A percentile compares a stretch with the other conserved stretches of the same genome.
Evolutionary conservation across 2,329 filamentous ascomycete species (phyloP).

Genomic region (Colletotrichum musae): DNA sequence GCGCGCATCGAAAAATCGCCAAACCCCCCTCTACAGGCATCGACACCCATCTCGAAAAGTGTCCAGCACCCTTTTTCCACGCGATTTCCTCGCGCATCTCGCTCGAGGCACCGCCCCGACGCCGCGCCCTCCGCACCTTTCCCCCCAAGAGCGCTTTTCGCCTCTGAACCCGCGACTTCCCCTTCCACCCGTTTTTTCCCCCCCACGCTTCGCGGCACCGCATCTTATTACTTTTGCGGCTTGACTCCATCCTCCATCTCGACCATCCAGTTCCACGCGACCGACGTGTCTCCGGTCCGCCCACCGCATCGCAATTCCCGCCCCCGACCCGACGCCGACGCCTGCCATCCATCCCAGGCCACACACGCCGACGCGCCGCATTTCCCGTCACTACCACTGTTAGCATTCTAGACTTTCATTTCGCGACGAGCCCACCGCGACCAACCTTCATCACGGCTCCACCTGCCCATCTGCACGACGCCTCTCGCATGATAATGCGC

Average conservation of each 20-base stretch:
- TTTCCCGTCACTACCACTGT: constrained; percentile 32
- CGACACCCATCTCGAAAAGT: constrained; percentile 69
- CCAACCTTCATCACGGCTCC: constrained; percentile 38
- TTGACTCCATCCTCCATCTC: constrained; percentile 40
- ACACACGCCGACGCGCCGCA: constrained; percentile 37
- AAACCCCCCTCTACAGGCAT: constrained; percentile 71
- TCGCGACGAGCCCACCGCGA: constrained; percentile 41
- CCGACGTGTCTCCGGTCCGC: constrained; percentile 35
- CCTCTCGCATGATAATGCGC: constrained; percentile 41
- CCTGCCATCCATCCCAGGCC: not conserved
- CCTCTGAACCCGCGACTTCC: constrained; percentile 51
- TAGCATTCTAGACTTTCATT: constrained; percentile 41
- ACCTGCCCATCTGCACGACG: constrained; percentile 24
- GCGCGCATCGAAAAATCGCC: constrained; percentile 75
- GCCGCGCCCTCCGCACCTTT: constrained; percentile 50
- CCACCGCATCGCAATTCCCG: constrained; percentile 32
- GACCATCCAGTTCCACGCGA: constrained; percentile 36
- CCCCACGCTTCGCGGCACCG: constrained; percentile 42
- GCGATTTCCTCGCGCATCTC: constrained; percentile 66
- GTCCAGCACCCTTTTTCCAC: constrained; percentile 67
- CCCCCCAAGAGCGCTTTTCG: constrained; percentile 57
- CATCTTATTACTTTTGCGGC: constrained; percentile 33
- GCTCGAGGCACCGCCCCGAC: constrained; percentile 58
- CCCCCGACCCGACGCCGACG: constrained; percentile 31
- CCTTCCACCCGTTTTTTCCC: constrained; percentile 45